These are phyloP conservation scores for Gaeumannomyces tritici DNA, from an alignment of 2,329 filamentous ascomycete species.

Conservation along the genomic window DNA sequence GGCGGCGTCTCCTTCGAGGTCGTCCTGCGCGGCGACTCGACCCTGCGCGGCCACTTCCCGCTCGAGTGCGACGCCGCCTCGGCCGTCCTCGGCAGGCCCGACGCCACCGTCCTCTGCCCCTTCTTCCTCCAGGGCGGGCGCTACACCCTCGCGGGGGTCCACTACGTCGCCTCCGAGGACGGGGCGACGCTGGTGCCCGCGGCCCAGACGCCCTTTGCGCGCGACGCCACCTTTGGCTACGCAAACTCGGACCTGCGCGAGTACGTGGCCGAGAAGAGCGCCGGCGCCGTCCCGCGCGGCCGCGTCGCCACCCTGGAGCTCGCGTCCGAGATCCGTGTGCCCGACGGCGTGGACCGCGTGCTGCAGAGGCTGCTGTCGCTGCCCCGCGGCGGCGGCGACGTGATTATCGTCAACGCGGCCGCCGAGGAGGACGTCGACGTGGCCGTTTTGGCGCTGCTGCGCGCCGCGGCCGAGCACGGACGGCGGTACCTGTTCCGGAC, in stretches of 20 bases:
- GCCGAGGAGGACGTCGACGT: slow-evolving; percentile 43
- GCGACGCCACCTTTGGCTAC: slow-evolving; percentile 49
- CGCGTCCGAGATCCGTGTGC: slow-evolving; percentile 31
- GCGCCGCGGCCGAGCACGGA: slow-evolving; percentile 17
- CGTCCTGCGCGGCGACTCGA: slow-evolving; percentile 47
- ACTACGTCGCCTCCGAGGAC: slow-evolving; percentile 42
- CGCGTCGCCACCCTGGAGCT: slow-evolving; percentile 33
- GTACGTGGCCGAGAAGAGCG: slow-evolving; percentile 45
- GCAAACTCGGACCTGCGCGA: slow-evolving; percentile 40
- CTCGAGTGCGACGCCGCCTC: slow-evolving; percentile 69
- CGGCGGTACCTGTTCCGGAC: slow-evolving; percentile 28
- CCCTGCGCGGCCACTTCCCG: slow-evolving; percentile 77
- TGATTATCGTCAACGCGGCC: slow-evolving; percentile 39
- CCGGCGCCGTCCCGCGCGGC: slow-evolving; percentile 25
- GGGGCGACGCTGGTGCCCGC: slow-evolving; percentile 38
- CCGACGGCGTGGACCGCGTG: slow-evolving; percentile 30
- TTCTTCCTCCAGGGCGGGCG: slow-evolving; percentile 51
- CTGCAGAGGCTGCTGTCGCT: slow-evolving; percentile 26
- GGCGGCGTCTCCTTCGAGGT: slow-evolving; percentile 34
- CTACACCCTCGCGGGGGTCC: slow-evolving; percentile 46
- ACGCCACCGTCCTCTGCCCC: slow-evolving; percentile 45
- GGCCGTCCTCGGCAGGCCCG: slow-evolving; percentile 35
- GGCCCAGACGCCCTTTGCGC: slow-evolving; percentile 43
- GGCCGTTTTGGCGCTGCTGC: slow-evolving; percentile 37
- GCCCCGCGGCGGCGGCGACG: slow-evolving; percentile 23